A percentile compares a stretch with the other conserved stretches of the same genome.
Evolutionary conservation across 805 yeast species (phyloP).

Genomic region (Wickerhamia fluorescens): DNA sequence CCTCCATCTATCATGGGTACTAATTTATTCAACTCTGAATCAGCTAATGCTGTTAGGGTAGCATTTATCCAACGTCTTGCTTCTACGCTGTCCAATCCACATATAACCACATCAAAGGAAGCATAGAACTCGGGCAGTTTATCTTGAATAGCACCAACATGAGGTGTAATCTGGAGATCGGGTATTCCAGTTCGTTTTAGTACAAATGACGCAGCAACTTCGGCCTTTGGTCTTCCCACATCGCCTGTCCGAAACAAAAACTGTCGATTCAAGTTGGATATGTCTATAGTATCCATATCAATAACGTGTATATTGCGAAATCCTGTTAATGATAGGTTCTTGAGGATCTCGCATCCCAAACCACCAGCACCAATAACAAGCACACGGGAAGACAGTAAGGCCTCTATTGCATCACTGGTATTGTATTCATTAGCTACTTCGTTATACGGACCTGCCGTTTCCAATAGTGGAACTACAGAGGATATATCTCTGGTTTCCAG

Average conservation of each 20-base stretch:
- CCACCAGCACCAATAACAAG: conserved; percentile 76
- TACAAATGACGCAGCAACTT: conserved; percentile 56
- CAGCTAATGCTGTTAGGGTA: conserved; percentile 57
- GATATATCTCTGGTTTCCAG: conserved; percentile 6
- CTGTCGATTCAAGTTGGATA: conserved; percentile 72
- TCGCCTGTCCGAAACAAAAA: conserved; percentile 57
- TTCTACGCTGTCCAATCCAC: conserved; percentile 85
- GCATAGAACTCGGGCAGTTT: conserved; percentile 55
- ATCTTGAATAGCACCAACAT: conserved; percentile 55
- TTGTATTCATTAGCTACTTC: conserved; percentile 31
- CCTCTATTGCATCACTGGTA: conserved; percentile 12
- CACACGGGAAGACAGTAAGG: conserved; percentile 18
- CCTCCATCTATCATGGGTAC: conserved; percentile 81
- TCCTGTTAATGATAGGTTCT: conserved; percentile 65
- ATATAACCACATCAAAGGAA: conserved; percentile 65
- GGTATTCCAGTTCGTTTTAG: conserved; percentile 34
- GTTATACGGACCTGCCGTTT: conserved; percentile 31
- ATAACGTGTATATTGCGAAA: conserved; percentile 58
- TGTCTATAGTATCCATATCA: conserved; percentile 78
- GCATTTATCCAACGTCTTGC: conserved; percentile 89
- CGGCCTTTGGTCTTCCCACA: conserved; percentile 61
- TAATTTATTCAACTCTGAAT: conserved; percentile 28
- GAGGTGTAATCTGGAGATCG: conserved; percentile 43
- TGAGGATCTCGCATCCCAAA: conserved; percentile 72
- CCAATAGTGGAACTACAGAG: conserved; percentile 16